Conservation (phyloP, 164 flowering plant genomes). For the Malania oleifera region DNA sequence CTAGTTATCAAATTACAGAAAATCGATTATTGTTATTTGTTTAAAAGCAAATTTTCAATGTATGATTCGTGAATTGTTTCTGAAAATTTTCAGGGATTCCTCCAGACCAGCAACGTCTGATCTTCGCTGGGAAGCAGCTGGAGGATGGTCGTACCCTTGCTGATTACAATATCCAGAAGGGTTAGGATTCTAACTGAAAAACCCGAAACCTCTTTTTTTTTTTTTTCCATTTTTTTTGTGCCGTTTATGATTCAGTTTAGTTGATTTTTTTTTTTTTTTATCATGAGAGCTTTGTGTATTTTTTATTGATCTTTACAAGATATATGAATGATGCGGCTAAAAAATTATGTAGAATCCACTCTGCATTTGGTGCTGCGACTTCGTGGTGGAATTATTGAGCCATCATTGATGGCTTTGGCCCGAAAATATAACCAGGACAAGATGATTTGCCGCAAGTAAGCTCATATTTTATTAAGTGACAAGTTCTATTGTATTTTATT, state of each 20-base stretch:
- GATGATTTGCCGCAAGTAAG: slow-evolving; percentile 7
- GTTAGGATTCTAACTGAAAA: neutral
- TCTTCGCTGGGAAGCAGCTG: slow-evolving; percentile 6
- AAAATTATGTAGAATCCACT: neutral
- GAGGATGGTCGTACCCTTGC: slow-evolving; percentile 6
- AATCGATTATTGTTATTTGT: no score
- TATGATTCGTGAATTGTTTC: no score
- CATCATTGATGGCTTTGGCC: slow-evolving; percentile 4
- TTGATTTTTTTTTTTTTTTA: neutral
- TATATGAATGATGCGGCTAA: no score
- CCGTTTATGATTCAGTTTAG: neutral
- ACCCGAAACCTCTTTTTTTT: no score
- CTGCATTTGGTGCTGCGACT: slow-evolving; percentile 4
- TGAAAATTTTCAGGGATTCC: neutral
- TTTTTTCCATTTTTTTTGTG: neutral
- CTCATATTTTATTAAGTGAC: neutral
- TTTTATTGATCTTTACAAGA: no score
- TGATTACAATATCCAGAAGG: slow-evolving; percentile 5
- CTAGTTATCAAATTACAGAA: no score
- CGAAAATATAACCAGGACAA: slow-evolving; percentile 6
- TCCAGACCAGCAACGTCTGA: slow-evolving; percentile 4
- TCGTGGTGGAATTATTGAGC: slow-evolving; percentile 7
- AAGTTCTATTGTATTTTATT: no score
- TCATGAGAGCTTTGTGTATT: no score
- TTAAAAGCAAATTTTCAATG: no score